Evolutionary conservation across 495 filamentous ascomycete genomes (phyloP).

Genomic region (Parmelia sp.): DNA sequence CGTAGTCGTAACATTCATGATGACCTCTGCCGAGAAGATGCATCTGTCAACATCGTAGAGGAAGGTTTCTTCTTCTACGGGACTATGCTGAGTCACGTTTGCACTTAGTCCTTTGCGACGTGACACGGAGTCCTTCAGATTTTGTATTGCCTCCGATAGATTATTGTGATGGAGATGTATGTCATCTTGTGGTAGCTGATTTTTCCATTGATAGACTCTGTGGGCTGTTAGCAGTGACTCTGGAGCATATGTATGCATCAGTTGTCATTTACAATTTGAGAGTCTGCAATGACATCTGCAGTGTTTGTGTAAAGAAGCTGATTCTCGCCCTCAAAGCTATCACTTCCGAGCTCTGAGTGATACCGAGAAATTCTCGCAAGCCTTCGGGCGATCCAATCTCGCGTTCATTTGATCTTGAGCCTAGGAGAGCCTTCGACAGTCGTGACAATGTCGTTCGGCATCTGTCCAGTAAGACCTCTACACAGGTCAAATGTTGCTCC

Average conservation of each 20-base stretch:
- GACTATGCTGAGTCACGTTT: constrained; percentile 2
- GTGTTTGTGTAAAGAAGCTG: constrained; percentile 14
- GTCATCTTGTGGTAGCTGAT: constrained; percentile 14
- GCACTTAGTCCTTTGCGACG: constrained; percentile 14
- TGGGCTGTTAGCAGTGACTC: not conserved
- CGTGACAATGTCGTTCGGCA: constrained; percentile 14
- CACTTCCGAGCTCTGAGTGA: not conserved
- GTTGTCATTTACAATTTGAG: constrained; percentile 15
- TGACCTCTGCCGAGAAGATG: constrained; percentile 17
- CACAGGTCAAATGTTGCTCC: constrained; percentile 15
- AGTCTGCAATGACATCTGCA: constrained; percentile 20
- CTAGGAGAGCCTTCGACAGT: constrained; percentile 12
- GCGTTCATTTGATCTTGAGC: not conserved
- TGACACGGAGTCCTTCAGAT: constrained; percentile 14
- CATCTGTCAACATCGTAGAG: constrained; percentile 21
- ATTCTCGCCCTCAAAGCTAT: constrained; percentile 12
- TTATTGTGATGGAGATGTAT: constrained; percentile 10
- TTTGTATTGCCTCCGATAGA: constrained; percentile 13
- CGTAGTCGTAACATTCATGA: constrained; percentile 13
- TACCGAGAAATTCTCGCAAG: not conserved
- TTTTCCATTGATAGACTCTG: constrained; percentile 24
- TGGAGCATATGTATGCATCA: too few relatives aligned
- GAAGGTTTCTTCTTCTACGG: constrained; percentile 16
- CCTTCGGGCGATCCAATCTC: not conserved
- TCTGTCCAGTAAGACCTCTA: constrained; percentile 12